These are phyloP conservation scores for Blechomonas ayalai DNA, from an alignment of 208 protist genomes.

Conservation along the genomic window DNA sequence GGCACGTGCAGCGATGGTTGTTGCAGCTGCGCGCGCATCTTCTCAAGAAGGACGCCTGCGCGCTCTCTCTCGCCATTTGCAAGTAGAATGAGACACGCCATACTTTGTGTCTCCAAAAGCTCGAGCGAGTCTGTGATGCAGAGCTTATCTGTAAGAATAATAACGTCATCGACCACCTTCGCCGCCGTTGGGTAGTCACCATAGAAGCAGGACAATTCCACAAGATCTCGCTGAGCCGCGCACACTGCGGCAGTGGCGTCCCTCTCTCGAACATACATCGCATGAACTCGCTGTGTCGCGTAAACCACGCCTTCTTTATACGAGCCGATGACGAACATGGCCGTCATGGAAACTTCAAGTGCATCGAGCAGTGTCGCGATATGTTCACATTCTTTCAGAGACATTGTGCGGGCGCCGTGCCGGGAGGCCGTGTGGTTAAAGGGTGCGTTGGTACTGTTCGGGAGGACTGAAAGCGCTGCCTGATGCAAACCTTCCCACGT, in stretches of 20 bases:
- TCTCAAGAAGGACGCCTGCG: slow-evolving; percentile 4
- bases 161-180: slow-evolving; percentile 38
- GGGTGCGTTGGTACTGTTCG: background rate
- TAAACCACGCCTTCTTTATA: slow-evolving; percentile 28
- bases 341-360: slow-evolving; percentile 26
- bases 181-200: slow-evolving; percentile 29
- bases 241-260: slow-evolving; percentile 32
- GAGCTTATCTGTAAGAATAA: slow-evolving; percentile 35
- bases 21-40: slow-evolving; percentile 14
- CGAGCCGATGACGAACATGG: slow-evolving; percentile 27
- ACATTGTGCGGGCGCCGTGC: too few relatives aligned
- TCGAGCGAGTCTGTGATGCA: slow-evolving; percentile 20
- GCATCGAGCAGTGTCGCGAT: slow-evolving; percentile 17
- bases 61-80: slow-evolving; percentile 13
- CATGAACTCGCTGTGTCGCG: slow-evolving; percentile 53
- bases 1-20: too few relatives aligned
- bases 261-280: slow-evolving; percentile 28
- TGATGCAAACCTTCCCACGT: slow-evolving; percentile 36
- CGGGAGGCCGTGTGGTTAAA: background rate
- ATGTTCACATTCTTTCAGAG: too few relatives aligned
- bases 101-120: slow-evolving; percentile 22
- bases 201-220: slow-evolving; percentile 35
- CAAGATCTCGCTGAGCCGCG: slow-evolving; percentile 34
- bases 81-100: slow-evolving; percentile 15
- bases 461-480: slow-evolving; percentile 19